These are phyloP conservation scores for Pichia pseudocactophila DNA, from an alignment of 805 yeast genomes.

Conservation along the genomic window DNA sequence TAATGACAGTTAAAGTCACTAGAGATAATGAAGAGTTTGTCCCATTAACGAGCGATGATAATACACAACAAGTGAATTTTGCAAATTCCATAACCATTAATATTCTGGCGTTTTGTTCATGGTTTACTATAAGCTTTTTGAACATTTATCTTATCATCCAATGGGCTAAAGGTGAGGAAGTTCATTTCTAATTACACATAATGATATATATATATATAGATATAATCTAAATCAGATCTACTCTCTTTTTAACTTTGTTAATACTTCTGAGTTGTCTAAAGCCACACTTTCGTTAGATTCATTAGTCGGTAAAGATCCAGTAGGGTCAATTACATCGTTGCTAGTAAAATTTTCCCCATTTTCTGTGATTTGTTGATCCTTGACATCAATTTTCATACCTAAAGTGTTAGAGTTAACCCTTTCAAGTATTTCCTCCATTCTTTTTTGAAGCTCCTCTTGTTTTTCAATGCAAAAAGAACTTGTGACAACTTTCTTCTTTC, in stretches of 20 bases:
- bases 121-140: constrained; percentile 64
- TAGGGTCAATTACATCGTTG: background rate
- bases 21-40: constrained; percentile 2
- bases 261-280: too few relatives aligned
- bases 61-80: constrained; percentile 36
- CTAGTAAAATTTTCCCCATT: too few relatives aligned
- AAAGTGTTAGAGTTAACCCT: background rate
- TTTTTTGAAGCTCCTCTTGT: constrained; percentile 19
- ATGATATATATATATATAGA: background rate
- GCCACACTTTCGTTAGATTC: too few relatives aligned
- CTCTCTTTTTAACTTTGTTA: too few relatives aligned
- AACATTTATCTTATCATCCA: constrained; percentile 46
- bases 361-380: too few relatives aligned
- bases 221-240: too few relatives aligned
- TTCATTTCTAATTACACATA: constrained; percentile 20
- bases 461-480: constrained; percentile 47
- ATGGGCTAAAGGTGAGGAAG: constrained; percentile 28
- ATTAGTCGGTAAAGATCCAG: background rate
- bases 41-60: background rate
- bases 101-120: constrained; percentile 42
- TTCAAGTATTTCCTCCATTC: background rate
- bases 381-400: background rate
- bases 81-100: constrained; percentile 56
- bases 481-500: constrained; percentile 54
- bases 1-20: constrained; percentile 50